Evolutionary conservation across 805 yeast species (phyloP).

Genomic region (Candida loeiensis): DNA sequence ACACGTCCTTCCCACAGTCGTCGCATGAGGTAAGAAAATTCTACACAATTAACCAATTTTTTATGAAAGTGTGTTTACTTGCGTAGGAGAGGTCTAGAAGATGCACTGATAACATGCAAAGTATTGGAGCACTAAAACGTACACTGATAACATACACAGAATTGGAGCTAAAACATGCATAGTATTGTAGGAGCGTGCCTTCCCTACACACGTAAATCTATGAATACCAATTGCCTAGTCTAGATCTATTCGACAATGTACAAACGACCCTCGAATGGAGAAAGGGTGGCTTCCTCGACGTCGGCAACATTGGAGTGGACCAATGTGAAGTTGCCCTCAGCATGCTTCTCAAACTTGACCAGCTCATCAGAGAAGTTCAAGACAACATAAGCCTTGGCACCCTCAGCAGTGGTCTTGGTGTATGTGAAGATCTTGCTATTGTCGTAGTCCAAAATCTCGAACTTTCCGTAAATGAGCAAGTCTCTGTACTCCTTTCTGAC

Average conservation of each 20-base stretch:
- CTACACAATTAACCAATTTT: too few species aligned
- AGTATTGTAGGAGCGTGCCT: too few species aligned
- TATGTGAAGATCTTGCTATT: slow-evolving; percentile 41
- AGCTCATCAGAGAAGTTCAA: slow-evolving; percentile 41
- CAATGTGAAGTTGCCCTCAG: slow-evolving; percentile 28
- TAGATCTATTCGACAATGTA: slow-evolving; percentile 21
- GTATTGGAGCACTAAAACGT: not conserved
- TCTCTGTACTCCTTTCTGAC: slow-evolving; percentile 45
- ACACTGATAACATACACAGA: not conserved
- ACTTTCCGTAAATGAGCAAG: slow-evolving; percentile 43
- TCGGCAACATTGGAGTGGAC: slow-evolving; percentile 30
- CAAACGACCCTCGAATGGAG: slow-evolving; percentile 46
- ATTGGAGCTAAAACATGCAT: too few species aligned
- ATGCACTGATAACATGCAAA: too few species aligned
- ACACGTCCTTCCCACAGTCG: too few species aligned
- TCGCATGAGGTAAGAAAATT: too few species aligned
- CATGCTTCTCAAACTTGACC: slow-evolving; percentile 25
- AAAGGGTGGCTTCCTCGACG: slow-evolving; percentile 22
- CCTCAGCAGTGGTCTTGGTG: slow-evolving; percentile 32
- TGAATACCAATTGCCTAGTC: not conserved
- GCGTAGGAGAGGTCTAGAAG: too few species aligned
- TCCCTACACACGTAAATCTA: not conserved
- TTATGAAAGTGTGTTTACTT: too few species aligned
- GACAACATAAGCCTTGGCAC: slow-evolving; percentile 30
- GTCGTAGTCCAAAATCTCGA: slow-evolving; percentile 42